These are phyloP conservation scores for Ophiostoma sp. DNA, from an alignment of 2,329 filamentous ascomycete species.

Conservation along the genomic window DNA sequence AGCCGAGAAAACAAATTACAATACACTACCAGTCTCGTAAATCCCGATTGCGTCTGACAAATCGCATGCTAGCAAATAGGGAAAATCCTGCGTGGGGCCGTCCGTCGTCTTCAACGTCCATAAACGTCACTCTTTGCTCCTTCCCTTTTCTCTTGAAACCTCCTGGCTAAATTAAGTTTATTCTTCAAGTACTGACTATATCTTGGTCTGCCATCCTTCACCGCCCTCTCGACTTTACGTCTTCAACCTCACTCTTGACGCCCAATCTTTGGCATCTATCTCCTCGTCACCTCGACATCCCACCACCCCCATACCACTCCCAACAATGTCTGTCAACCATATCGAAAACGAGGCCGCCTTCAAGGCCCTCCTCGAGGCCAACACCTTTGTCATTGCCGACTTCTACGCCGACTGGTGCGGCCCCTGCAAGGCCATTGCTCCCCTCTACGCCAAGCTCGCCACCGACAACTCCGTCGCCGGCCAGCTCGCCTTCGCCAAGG, in stretches of 20 bases:
- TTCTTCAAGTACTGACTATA: background rate
- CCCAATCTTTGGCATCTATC: too few species aligned
- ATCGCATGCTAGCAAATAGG: background rate
- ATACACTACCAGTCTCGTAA: background rate
- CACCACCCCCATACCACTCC: background rate
- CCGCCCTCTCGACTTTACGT: background rate
- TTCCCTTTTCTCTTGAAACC: background rate
- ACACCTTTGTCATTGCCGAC: conserved; percentile 50
- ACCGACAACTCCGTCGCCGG: conserved; percentile 37
- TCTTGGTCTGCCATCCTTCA: conserved; percentile 1
- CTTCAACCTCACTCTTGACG: background rate
- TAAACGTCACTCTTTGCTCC: conserved; percentile 11
- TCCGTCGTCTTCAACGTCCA: background rate
- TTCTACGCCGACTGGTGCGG: conserved; percentile 58
- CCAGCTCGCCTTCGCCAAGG: conserved; percentile 51
- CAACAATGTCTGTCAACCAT: conserved; percentile 32
- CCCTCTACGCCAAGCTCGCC: conserved; percentile 48
- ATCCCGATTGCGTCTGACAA: conserved; percentile 1
- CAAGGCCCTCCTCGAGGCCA: conserved; percentile 43
- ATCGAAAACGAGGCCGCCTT: conserved; percentile 45
- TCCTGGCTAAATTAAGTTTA: background rate
- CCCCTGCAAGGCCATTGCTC: conserved; percentile 56
- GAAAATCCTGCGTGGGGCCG: conserved; percentile 8
- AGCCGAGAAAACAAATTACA: background rate
- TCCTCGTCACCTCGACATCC: background rate